A percentile compares a stretch with the other conserved stretches of the same genome.
phyloP scores from a whole-genome alignment of 148 eudicot species.

The Vaccinium corymbosum region DNA sequence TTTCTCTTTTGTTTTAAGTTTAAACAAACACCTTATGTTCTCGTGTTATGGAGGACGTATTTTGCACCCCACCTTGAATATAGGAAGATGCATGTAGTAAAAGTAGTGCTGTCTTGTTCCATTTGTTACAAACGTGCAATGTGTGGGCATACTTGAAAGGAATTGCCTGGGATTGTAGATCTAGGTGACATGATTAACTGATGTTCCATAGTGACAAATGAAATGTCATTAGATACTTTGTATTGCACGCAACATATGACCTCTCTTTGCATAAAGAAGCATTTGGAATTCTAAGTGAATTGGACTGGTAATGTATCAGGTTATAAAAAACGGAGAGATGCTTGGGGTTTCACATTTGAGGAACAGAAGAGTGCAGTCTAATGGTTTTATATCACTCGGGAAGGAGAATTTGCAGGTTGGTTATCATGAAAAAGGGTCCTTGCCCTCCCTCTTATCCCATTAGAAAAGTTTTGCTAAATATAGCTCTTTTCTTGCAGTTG shows the following conservation, averaged over 20 bases:
- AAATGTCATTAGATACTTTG: background rate
- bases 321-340: slow-evolving; percentile 98
- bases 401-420: slow-evolving; percentile 89
- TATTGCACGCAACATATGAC: background rate
- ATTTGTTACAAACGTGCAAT: background rate
- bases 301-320: slow-evolving; percentile 38
- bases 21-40: background rate
- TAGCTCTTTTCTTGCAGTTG: slow-evolving; percentile 46
- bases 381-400: slow-evolving; percentile 84
- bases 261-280: background rate
- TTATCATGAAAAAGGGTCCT: slow-evolving; percentile 6
- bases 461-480: slow-evolving; percentile 18
- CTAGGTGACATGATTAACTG: background rate
- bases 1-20: background rate
- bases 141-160: background rate
- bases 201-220: background rate
- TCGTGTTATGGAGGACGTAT: background rate
- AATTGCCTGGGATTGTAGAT: background rate
- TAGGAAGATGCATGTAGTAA: background rate
- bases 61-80: background rate
- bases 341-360: slow-evolving; percentile 95
- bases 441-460: background rate
- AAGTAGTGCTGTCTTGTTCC: background rate
- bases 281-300: background rate
- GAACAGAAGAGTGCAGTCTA: slow-evolving; percentile 82